These are phyloP conservation scores for Fraxinus platypoda DNA, from an alignment of 305 asterid genomes.

Conservation along the genomic window DNA sequence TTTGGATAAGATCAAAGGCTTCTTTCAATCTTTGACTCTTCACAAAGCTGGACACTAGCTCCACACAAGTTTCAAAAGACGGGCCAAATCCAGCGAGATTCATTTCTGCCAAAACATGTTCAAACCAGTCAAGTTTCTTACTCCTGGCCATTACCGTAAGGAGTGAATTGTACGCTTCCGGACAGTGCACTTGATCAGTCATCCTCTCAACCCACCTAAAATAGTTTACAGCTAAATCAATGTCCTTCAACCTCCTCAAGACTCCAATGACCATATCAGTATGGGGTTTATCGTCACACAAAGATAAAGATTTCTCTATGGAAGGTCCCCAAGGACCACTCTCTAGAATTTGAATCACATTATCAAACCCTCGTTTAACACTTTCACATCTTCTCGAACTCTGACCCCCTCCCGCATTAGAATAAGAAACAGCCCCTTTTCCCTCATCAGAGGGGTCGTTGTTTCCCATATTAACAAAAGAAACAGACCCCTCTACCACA, in stretches of 20 bases:
- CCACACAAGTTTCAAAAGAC: slow-evolving; percentile 52
- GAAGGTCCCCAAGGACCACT: slow-evolving; percentile 70
- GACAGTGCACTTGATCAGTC: slow-evolving; percentile 52
- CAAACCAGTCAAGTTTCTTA: slow-evolving; percentile 48
- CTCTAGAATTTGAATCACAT: slow-evolving; percentile 54
- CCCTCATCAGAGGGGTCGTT: slow-evolving; percentile 26
- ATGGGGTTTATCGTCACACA: slow-evolving; percentile 41
- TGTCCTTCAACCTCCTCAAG: slow-evolving; percentile 70
- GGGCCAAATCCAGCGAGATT: slow-evolving; percentile 80
- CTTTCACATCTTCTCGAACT: slow-evolving; percentile 33
- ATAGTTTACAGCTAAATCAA: slow-evolving; percentile 50
- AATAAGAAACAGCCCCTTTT: slow-evolving; percentile 23
- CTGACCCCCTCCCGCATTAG: slow-evolving; percentile 23
- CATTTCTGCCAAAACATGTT: slow-evolving; percentile 76
- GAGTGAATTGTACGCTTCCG: slow-evolving; percentile 69
- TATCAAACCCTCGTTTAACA: slow-evolving; percentile 33
- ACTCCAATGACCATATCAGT: slow-evolving; percentile 66
- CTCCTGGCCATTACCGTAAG: slow-evolving; percentile 64
- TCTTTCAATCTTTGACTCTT: slow-evolving; percentile 54
- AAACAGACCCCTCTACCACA: slow-evolving; percentile 15
- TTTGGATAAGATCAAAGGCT: slow-evolving; percentile 68
- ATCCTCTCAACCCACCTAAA: slow-evolving; percentile 76
- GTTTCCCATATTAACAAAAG: slow-evolving; percentile 23
- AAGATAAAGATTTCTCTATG: slow-evolving; percentile 56
- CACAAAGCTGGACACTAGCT: slow-evolving; percentile 56